These are phyloP conservation scores for Botrytis hyacinthi DNA, from an alignment of 2,329 filamentous ascomycete genomes.

Conservation along the genomic window DNA sequence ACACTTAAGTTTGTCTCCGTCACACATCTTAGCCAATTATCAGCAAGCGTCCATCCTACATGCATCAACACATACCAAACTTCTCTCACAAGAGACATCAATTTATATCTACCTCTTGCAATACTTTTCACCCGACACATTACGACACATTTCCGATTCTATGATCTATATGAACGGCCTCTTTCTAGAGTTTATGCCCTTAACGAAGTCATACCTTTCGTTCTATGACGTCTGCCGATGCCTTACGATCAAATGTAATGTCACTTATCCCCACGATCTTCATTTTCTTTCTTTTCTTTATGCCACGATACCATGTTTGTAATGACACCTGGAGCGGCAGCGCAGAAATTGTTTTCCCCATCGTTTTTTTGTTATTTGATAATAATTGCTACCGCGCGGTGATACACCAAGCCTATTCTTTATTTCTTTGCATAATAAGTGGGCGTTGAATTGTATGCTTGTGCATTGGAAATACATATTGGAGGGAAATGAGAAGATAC, in stretches of 20 bases:
- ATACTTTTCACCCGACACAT: background rate
- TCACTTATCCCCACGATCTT: background rate
- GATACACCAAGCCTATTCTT: background rate
- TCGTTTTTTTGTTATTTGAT: background rate
- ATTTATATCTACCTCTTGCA: background rate
- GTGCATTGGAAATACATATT: background rate
- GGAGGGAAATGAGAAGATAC: background rate
- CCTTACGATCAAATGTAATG: background rate
- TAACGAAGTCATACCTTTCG: slow-evolving; percentile 1
- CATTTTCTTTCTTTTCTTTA: background rate
- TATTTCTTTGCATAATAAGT: background rate
- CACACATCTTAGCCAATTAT: background rate
- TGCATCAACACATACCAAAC: background rate
- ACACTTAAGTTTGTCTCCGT: background rate
- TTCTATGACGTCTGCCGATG: background rate
- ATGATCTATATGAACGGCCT: slow-evolving; percentile 1
- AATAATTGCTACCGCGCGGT: background rate
- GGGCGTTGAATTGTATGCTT: background rate
- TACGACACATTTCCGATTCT: background rate
- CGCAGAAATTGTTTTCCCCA: background rate
- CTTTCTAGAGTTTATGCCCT: slow-evolving; percentile 10
- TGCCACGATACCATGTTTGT: slow-evolving; percentile 16
- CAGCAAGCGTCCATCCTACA: background rate
- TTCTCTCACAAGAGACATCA: background rate
- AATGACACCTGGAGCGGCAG: background rate